Conservation (phyloP, 805 yeast genomes). For the Blastobotrys terrestris region DNA sequence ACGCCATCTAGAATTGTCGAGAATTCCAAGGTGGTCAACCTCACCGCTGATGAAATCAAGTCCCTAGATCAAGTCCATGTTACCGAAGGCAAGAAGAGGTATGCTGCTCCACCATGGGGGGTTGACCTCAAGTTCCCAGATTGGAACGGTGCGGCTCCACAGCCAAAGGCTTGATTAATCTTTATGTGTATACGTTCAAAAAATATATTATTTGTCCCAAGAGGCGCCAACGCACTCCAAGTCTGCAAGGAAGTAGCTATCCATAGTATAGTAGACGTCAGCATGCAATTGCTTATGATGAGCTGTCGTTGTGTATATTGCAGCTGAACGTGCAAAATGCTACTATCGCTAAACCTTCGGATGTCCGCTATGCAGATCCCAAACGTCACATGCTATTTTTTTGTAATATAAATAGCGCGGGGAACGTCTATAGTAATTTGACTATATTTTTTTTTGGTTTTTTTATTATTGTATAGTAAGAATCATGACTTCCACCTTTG, state of each 20-base stretch:
- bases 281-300: too few relatives aligned
- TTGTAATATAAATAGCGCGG: background rate
- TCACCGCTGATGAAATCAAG: slow-evolving; percentile 38
- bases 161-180: background rate
- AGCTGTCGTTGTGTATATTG: too few relatives aligned
- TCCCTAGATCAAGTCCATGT: slow-evolving; percentile 25
- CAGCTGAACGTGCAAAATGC: background rate
- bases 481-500: background rate
- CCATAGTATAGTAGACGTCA: too few relatives aligned
- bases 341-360: too few relatives aligned
- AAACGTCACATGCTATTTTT: too few relatives aligned
- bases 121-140: slow-evolving; percentile 27
- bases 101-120: slow-evolving; percentile 27
- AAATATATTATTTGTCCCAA: too few relatives aligned
- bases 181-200: background rate
- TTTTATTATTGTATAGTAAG: too few relatives aligned
- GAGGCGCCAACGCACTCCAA: too few relatives aligned
- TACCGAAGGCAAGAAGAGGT: slow-evolving; percentile 23
- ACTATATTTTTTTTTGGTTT: too few relatives aligned
- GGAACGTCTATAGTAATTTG: background rate
- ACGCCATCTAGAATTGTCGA: slow-evolving; percentile 52
- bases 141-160: slow-evolving; percentile 15
- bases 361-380: too few relatives aligned
- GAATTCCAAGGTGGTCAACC: slow-evolving; percentile 36
- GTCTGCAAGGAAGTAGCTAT: too few relatives aligned